Evolutionary conservation across 1,284 basidiomycete genomes (phyloP), one percentile per base, ranked within the genome.

Genomic region (Ceratobasidium sp.): DNA sequence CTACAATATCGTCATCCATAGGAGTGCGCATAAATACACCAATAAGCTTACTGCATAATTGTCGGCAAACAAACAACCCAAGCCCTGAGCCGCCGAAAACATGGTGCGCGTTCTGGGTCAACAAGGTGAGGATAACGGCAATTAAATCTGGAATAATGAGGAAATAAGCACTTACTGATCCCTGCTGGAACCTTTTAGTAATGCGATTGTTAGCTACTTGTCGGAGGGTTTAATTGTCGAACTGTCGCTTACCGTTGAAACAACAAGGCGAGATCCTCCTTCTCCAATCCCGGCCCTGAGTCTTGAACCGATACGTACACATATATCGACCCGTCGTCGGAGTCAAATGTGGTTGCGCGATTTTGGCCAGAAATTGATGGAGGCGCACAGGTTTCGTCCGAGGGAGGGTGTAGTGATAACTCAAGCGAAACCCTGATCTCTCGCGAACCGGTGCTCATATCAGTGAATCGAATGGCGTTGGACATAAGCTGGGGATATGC

Each of bases 71-170:
- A 54, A 75, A 75, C 2, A 75, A 65, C 20, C 75, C 75, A 31
- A 76, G 70, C 10, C 75, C 75, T 15, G 75, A 75, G 10, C 75
- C 75, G 12, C 75, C 75, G 52, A 76, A 76, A 10, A 76, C 75
- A 29, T 67, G 56, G 45, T 69, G 72, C 3, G 69, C 73, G 17
- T 71, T 71, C 60, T 55, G 6, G 17, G 31, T 6, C n/a, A n/a
- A n/a, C n/a, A n/a, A n/a, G n/a, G 29, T 12, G 32, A 31, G 17
- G 17, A 3, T 42, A 47, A 5, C 5, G 29, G 29, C 31, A 31
- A 3, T 7, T n/a, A 47, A n/a, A n/a, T n/a, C 20, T 22, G 17
- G 34, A 13, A 12, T 29, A 22, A n/a, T 1, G 5, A 27, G 35
- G 10, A 52, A 2, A 64, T 29, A 47, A 15, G 3, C 8, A 53